phyloP scores from a whole-genome alignment of 225 moss, liverwort and hornwort species.

The Ulota crispa region DNA sequence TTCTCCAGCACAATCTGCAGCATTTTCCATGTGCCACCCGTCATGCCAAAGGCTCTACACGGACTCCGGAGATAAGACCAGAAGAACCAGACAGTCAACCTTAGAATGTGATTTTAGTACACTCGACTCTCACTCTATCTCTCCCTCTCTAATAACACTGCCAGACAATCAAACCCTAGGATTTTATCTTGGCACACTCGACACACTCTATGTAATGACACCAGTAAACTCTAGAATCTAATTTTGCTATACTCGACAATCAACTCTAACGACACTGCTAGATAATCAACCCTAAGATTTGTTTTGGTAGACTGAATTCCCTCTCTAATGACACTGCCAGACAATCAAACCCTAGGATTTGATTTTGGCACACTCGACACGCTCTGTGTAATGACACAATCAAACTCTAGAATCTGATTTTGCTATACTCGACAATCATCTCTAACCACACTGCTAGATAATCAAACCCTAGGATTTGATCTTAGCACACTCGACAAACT shows the following conservation, averaged over 20 bases:
- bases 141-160: no score
- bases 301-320: no score
- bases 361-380: neutral
- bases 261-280: no score
- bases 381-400: neutral
- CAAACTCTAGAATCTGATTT: no score
- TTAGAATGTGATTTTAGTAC: neutral
- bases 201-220: neutral
- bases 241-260: no score
- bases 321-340: neutral
- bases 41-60: neutral
- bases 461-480: no score
- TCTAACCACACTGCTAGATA: no score
- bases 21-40: no score
- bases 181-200: neutral
- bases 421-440: no score
- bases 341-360: neutral
- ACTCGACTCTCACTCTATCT: neutral
- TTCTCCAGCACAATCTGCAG: constrained; percentile 42
- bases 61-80: neutral
- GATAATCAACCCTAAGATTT: neutral
- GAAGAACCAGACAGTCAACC: neutral
- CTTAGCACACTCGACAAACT: no score
- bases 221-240: no score
- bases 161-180: no score